Evolutionary conservation across 75 land plant species (phyloP), one percentile per base, ranked within the genome.

Genomic region (Ceratopteris richardii): DNA sequence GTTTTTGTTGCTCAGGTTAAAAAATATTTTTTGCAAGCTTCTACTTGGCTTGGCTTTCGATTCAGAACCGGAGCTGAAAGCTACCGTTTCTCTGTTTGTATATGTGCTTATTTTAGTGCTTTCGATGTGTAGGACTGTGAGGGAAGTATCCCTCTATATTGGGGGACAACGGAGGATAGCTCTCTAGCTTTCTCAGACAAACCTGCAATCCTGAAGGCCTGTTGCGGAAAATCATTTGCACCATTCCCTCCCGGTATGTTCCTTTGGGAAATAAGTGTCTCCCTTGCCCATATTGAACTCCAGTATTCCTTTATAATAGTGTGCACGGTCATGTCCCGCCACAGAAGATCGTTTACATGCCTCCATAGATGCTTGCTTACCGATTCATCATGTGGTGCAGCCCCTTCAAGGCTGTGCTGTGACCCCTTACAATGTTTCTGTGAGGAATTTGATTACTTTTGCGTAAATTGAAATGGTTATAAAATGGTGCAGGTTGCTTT

Each of bases 221-320:
- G 80, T 0, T 94, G 98, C 61, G 98, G 96, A 0, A 88, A 85
- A 43, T 94, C 98, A n/a, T 94, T 80, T 81, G 98, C 98, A 31
- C 90, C 98, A 16, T 94, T 94, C 51, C 98, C 98, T 22, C 79
- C 63, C 72, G 89, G 89, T 85, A 72, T 12, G 26, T n/a, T n/a
- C n/a, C n/a, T n/a, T n/a, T n/a, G n/a, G n/a, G n/a, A n/a, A n/a
- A n/a, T n/a, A n/a, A n/a, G n/a, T n/a, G n/a, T n/a, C n/a, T n/a
- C n/a, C n/a, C n/a, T n/a, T n/a, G n/a, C n/a, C n/a, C n/a, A n/a
- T 1, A 6, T 25, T 6, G 16, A 48, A 18, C 6, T 13, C 51
- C 14, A 48, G 20, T 13, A 48, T 5, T 5, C 4, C 28, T 23
- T 24, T 1, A 24, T 11, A 26, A 23, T 20, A n/a, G 21, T 46